Percentiles rank a stretch among this genome's conserved stretches.
phyloP scores from a whole-genome alignment of 257 asterid genomes.

The Anisodus acutangulus region DNA sequence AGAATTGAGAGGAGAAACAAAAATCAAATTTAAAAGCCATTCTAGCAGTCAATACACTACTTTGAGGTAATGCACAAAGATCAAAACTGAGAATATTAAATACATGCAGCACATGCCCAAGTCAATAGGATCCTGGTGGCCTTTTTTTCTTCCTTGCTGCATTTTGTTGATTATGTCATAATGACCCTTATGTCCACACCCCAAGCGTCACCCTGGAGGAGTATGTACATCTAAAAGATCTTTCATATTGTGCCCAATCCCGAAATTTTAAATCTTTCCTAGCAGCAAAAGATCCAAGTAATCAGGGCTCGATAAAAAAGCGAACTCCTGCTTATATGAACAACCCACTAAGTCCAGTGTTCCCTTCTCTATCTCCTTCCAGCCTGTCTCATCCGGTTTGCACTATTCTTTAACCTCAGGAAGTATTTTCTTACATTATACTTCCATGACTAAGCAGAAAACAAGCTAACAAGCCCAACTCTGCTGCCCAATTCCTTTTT shows the following conservation, averaged over 20 bases:
- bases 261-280: neutral
- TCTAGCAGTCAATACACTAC: slow-evolving; percentile 4
- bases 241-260: no score
- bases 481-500: neutral
- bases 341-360: neutral
- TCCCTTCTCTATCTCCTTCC: neutral
- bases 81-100: neutral
- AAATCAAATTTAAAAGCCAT: neutral
- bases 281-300: neutral
- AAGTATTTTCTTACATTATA: neutral
- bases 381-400: no score
- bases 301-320: neutral
- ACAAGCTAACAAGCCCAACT: neutral
- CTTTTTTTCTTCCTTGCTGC: neutral
- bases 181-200: no score
- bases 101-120: neutral
- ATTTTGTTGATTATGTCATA: no score
- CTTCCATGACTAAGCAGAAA: neutral
- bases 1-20: neutral
- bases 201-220: no score
- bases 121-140: neutral
- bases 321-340: neutral
- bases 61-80: neutral
- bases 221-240: no score
- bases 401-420: neutral